Evolutionary conservation across 1,284 basidiomycete species (phyloP).

Genomic region (Pterula multifida): DNA sequence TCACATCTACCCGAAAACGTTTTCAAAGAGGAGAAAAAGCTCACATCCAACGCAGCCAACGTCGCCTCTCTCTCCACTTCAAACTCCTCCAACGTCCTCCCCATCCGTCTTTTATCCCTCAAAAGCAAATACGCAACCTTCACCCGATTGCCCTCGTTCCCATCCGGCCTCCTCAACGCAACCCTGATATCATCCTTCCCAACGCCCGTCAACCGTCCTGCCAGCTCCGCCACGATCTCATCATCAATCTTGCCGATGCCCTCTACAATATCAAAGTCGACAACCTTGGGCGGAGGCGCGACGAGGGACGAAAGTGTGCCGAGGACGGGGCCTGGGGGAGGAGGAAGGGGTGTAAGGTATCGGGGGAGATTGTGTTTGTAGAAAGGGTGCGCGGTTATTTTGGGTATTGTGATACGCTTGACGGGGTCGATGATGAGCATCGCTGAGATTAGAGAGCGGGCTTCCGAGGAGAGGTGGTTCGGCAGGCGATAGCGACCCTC

Average conservation of each 20-base stretch:
- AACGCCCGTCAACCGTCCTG: conserved; percentile 64
- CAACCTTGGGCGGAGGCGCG: conserved; percentile 36
- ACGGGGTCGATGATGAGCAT: conserved; percentile 92
- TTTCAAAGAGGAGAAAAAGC: background rate
- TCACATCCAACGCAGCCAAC: conserved; percentile 21
- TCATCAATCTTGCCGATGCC: conserved; percentile 85
- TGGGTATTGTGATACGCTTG: conserved; percentile 83
- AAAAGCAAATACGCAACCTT: conserved; percentile 95
- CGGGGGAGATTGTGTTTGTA: conserved; percentile 77
- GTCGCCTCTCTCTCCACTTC: background rate
- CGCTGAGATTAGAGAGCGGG: conserved; percentile 63
- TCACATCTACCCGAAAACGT: background rate
- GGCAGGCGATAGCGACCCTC: conserved; percentile 84
- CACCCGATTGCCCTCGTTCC: conserved; percentile 81
- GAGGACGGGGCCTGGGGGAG: conserved; percentile 66
- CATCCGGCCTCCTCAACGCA: conserved; percentile 70
- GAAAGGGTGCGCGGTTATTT: conserved; percentile 84
- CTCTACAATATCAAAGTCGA: conserved; percentile 71
- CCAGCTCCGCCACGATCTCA: conserved; percentile 80
- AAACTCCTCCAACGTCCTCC: conserved; percentile 32
- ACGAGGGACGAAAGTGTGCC: conserved; percentile 62
- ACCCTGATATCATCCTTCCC: conserved; percentile 80
- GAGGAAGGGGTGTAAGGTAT: conserved; percentile 79
- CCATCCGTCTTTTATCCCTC: conserved; percentile 77
- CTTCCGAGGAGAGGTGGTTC: conserved; percentile 64